A percentile compares a stretch with the other conserved stretches of the same genome.
phyloP scores from a whole-genome alignment of 257 asterid species.

The Gentiana macrophylla region DNA sequence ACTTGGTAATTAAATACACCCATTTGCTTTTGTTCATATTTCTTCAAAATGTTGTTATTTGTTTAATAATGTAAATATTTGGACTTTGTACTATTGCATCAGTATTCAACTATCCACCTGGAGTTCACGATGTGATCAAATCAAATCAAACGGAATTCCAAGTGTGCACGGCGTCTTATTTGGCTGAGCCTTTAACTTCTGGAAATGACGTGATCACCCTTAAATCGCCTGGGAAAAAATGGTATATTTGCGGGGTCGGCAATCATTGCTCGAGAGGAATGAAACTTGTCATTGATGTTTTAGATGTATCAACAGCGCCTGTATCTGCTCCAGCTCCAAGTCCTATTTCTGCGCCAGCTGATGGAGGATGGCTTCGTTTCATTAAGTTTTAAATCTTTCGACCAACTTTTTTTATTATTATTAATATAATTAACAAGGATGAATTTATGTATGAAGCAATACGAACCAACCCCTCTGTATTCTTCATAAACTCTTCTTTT shows the following conservation, averaged over 20 bases:
- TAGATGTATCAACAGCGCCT: conserved; percentile 2
- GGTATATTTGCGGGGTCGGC: conserved; percentile 31
- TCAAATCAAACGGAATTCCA: conserved; percentile 18
- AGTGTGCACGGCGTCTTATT: conserved; percentile 9
- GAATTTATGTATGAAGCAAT: too few relatives aligned
- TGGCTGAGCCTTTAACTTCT: not conserved
- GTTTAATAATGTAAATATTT: too few relatives aligned
- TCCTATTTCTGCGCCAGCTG: not conserved
- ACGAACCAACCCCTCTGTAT: too few relatives aligned
- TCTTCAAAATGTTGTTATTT: too few relatives aligned
- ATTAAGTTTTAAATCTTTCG: too few relatives aligned
- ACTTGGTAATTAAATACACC: too few relatives aligned
- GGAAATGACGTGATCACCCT: conserved; percentile 24
- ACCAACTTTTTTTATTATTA: too few relatives aligned
- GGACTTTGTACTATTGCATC: not conserved
- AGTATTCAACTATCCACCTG: conserved; percentile 33
- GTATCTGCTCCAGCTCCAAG: conserved; percentile 11
- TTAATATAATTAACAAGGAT: too few relatives aligned
- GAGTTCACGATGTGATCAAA: conserved; percentile 24
- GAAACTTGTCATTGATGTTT: conserved; percentile 24
- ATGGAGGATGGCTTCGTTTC: too few relatives aligned
- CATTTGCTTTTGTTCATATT: too few relatives aligned
- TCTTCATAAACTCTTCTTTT: too few relatives aligned
- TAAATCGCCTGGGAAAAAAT: conserved; percentile 20
- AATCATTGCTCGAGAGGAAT: conserved; percentile 22